Conservation (phyloP, 176 grass and related monocot genomes). For the Olyra latifolia region DNA sequence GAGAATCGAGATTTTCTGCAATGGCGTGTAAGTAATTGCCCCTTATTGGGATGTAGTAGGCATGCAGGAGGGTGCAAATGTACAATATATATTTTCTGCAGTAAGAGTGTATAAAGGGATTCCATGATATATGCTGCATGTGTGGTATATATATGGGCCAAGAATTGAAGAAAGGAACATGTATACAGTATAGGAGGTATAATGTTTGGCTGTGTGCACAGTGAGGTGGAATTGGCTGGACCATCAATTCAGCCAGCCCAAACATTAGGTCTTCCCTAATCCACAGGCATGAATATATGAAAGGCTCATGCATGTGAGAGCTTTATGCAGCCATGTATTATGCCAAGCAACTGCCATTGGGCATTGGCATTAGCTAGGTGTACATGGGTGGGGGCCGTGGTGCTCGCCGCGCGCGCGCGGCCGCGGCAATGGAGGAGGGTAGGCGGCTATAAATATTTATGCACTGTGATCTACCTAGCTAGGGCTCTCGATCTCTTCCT, state of each 20-base stretch:
- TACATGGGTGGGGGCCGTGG: slow-evolving; percentile 20
- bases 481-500: neutral
- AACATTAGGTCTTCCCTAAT: slow-evolving; percentile 27
- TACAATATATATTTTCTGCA: no score
- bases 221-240: slow-evolving; percentile 54
- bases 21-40: no score
- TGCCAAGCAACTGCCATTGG: slow-evolving; percentile 39
- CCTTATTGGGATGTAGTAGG: no score
- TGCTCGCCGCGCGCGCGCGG: slow-evolving; percentile 4
- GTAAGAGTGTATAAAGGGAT: no score
- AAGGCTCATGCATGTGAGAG: slow-evolving; percentile 49
- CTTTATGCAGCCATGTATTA: slow-evolving; percentile 36
- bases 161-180: slow-evolving; percentile 2
- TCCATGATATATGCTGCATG: no score
- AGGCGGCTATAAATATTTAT: slow-evolving; percentile 36
- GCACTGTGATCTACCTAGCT: slow-evolving; percentile 30
- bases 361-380: slow-evolving; percentile 15
- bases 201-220: neutral
- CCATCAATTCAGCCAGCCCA: slow-evolving; percentile 52
- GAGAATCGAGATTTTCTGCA: no score
- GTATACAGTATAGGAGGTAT: neutral
- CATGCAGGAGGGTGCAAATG: no score
- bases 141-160: neutral
- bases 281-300: slow-evolving; percentile 43
- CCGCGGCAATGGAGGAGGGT: slow-evolving; percentile 17